These are phyloP conservation scores for Gossypium stocksii DNA, from an alignment of 345 rosid genomes.

Conservation along the genomic window DNA sequence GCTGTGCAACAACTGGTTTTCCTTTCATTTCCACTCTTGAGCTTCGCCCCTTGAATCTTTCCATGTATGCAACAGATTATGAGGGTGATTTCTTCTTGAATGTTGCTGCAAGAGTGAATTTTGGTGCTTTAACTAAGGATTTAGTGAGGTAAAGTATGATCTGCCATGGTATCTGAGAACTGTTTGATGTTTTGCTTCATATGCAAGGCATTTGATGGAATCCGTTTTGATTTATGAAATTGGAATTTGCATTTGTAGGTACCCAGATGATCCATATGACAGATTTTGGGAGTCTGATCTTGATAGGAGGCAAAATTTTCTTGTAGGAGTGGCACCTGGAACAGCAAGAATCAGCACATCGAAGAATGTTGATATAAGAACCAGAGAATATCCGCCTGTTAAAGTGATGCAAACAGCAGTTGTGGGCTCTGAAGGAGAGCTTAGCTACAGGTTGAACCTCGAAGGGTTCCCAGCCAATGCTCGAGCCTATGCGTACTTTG, in stretches of 20 bases:
- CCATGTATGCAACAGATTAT: slow-evolving; percentile 84
- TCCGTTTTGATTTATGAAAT: not conserved
- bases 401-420: slow-evolving; percentile 98
- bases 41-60: slow-evolving; percentile 77
- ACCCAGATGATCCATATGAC: slow-evolving; percentile 98
- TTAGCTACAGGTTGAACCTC: slow-evolving; percentile 81
- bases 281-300: slow-evolving; percentile 97
- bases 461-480: slow-evolving; percentile 96
- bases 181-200: not conserved
- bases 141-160: slow-evolving; percentile 48
- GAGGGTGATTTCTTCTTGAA: slow-evolving; percentile 80
- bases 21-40: slow-evolving; percentile 91
- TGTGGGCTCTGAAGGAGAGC: slow-evolving; percentile 65
- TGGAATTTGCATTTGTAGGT: slow-evolving; percentile 45
- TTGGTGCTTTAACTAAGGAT: slow-evolving; percentile 70
- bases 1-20: slow-evolving; percentile 85
- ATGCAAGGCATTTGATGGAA: not conserved
- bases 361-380: slow-evolving; percentile 42
- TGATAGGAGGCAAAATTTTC: slow-evolving; percentile 70
- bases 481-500: slow-evolving; percentile 78
- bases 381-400: slow-evolving; percentile 95
- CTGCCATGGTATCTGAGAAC: not conserved
- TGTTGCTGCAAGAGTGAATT: slow-evolving; percentile 89
- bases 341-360: slow-evolving; percentile 71
- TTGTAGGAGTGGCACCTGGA: slow-evolving; percentile 82